Evolutionary conservation across 2,329 filamentous ascomycete genomes (phyloP).

Genomic region (Pseudovirgaria hyperparasitica): DNA sequence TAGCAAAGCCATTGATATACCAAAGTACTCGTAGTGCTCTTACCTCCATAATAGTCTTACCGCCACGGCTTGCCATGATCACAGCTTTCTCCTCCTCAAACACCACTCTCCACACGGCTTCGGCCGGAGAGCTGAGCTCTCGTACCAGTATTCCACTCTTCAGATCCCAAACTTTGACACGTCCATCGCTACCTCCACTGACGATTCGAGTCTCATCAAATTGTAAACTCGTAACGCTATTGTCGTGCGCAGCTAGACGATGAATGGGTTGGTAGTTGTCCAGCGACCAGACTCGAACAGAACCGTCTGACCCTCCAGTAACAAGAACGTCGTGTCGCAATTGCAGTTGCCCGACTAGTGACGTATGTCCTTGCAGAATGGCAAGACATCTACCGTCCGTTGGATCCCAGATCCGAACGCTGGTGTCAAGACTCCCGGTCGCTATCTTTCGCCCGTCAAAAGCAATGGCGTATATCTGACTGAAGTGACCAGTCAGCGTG

Average conservation of each 20-base stretch:
- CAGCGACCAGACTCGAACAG: constrained; percentile 90
- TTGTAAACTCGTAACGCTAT: constrained; percentile 93
- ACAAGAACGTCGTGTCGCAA: constrained; percentile 92
- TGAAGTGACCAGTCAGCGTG: constrained; percentile 88
- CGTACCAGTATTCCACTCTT: constrained; percentile 82
- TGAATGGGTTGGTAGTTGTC: constrained; percentile 86
- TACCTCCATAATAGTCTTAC: constrained; percentile 95
- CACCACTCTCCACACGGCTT: constrained; percentile 94
- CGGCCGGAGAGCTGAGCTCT: constrained; percentile 80
- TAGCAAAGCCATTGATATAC: constrained; percentile 10
- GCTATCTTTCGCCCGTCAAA: constrained; percentile 91
- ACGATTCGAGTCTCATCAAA: constrained; percentile 95
- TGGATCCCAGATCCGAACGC: constrained; percentile 93
- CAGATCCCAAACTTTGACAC: constrained; percentile 96
- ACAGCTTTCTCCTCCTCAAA: constrained; percentile 99
- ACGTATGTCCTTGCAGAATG: constrained; percentile 92
- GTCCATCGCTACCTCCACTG: constrained; percentile 90
- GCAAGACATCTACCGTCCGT: constrained; percentile 75
- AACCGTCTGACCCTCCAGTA: constrained; percentile 91
- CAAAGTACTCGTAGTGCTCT: constrained; percentile 20
- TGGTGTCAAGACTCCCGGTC: constrained; percentile 91
- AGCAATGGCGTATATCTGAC: constrained; percentile 96
- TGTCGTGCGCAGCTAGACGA: constrained; percentile 89
- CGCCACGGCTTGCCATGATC: constrained; percentile 75
- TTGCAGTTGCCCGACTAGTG: constrained; percentile 88